Evolutionary conservation across 345 rosid genomes (phyloP).

Genomic region (Murraya paniculata): DNA sequence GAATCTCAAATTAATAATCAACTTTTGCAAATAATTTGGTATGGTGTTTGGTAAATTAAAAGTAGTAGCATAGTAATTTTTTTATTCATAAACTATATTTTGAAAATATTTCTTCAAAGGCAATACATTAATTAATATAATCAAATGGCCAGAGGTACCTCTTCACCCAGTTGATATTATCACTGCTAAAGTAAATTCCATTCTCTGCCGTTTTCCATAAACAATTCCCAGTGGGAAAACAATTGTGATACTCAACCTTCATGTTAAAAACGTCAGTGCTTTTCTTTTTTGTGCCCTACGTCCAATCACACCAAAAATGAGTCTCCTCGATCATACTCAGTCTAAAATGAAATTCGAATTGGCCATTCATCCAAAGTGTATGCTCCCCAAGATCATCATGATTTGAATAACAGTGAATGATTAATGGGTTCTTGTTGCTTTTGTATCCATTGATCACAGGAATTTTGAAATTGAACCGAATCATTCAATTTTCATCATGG

Average conservation of each 20-base stretch:
- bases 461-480: background rate
- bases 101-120: too few species aligned
- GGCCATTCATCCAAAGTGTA: background rate
- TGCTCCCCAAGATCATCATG: conserved; percentile 2
- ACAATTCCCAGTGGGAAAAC: background rate
- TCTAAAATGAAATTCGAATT: background rate
- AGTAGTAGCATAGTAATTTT: too few species aligned
- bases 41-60: too few species aligned
- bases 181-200: background rate
- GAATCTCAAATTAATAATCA: too few species aligned
- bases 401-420: conserved; percentile 4
- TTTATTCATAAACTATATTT: too few species aligned
- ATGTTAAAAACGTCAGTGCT: background rate
- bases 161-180: background rate
- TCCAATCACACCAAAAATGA: background rate
- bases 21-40: too few species aligned
- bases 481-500: background rate
- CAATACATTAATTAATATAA: too few species aligned
- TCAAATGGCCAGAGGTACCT: conserved; percentile 3
- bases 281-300: background rate
- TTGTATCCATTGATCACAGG: background rate
- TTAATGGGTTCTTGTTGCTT: conserved; percentile 3
- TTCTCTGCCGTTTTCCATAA: background rate
- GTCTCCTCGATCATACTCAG: background rate
- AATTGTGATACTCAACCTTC: background rate